These are phyloP conservation scores for Boletus huronensis DNA, from an alignment of 768 basidiomycete genomes.

Conservation along the genomic window DNA sequence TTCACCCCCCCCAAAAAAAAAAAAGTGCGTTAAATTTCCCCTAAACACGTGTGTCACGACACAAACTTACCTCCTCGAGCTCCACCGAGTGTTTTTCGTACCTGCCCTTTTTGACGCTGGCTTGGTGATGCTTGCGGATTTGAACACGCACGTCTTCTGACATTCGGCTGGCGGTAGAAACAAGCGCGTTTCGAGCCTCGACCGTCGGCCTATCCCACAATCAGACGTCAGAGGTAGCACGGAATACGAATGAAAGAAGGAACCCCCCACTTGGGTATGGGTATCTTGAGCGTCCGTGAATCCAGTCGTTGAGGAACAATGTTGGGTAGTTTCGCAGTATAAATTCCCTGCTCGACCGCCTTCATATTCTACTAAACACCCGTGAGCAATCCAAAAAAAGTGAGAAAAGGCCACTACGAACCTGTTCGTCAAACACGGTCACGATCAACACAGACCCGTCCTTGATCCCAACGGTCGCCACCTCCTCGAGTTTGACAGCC, in stretches of 20 bases:
- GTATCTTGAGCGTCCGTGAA: slow-evolving; percentile 68
- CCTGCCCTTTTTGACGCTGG: slow-evolving; percentile 64
- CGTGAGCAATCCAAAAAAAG: slow-evolving; percentile 9
- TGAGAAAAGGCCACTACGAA: slow-evolving; percentile 35
- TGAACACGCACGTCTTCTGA: slow-evolving; percentile 76
- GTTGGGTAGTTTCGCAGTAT: slow-evolving; percentile 69
- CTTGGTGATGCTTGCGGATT: slow-evolving; percentile 66
- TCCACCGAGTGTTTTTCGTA: slow-evolving; percentile 68
- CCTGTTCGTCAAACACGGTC: slow-evolving; percentile 76
- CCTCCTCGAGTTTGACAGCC: slow-evolving; percentile 53
- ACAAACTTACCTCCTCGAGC: slow-evolving; percentile 49
- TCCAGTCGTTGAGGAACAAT: slow-evolving; percentile 72
- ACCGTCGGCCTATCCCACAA: slow-evolving; percentile 60
- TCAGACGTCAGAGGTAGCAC: neutral
- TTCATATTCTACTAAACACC: slow-evolving; percentile 62
- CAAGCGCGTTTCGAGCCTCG: slow-evolving; percentile 59
- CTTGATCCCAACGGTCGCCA: slow-evolving; percentile 78
- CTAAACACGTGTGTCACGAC: neutral
- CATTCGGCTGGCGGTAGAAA: slow-evolving; percentile 53
- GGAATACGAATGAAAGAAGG: neutral
- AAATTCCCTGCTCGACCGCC: slow-evolving; percentile 69
- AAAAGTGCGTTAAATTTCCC: no score
- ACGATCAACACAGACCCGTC: slow-evolving; percentile 73
- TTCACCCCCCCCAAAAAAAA: neutral
- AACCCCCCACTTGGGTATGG: slow-evolving; percentile 68